Evolutionary conservation across 805 yeast genomes (phyloP).

Genomic region (Cyberlindnera galapagoensis): DNA sequence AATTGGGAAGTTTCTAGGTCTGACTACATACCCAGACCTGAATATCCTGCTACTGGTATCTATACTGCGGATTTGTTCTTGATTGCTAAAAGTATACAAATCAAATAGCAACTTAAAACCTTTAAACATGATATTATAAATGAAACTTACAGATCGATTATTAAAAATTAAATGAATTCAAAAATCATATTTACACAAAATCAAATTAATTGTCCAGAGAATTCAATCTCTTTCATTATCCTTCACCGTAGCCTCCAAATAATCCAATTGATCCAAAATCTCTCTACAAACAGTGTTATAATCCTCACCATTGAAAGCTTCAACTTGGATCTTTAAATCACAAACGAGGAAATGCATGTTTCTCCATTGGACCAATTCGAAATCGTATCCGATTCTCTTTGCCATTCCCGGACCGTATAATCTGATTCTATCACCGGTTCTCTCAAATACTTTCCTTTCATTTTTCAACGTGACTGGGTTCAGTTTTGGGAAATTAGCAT

Average conservation of each 20-base stretch:
- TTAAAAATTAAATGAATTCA: too few relatives aligned
- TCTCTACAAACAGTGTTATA: conserved; percentile 42
- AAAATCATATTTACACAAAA: too few relatives aligned
- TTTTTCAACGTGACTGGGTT: conserved; percentile 50
- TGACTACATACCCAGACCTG: too few relatives aligned
- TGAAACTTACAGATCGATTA: too few relatives aligned
- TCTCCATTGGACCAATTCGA: conserved; percentile 53
- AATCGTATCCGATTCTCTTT: conserved; percentile 46
- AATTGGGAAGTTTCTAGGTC: too few relatives aligned
- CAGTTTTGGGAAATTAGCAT: conserved; percentile 61
- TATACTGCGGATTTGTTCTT: too few relatives aligned
- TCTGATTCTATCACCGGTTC: conserved; percentile 43
- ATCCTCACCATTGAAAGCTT: conserved; percentile 36
- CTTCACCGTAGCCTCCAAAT: conserved; percentile 32
- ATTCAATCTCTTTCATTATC: conserved; percentile 30
- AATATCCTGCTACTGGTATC: too few relatives aligned
- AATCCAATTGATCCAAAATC: conserved; percentile 38
- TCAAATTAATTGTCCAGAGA: too few relatives aligned
- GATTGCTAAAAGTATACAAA: too few relatives aligned
- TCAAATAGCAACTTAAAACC: too few relatives aligned
- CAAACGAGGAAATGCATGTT: conserved; percentile 51
- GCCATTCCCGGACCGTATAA: conserved; percentile 54
- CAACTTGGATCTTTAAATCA: conserved; percentile 39
- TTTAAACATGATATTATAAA: too few relatives aligned
- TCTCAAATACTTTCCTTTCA: conserved; percentile 35